Percentiles rank a stretch among this genome's conserved stretches.
Evolutionary conservation across 1,284 basidiomycete genomes (phyloP).

Genomic region (Rhodotorula sp.): DNA sequence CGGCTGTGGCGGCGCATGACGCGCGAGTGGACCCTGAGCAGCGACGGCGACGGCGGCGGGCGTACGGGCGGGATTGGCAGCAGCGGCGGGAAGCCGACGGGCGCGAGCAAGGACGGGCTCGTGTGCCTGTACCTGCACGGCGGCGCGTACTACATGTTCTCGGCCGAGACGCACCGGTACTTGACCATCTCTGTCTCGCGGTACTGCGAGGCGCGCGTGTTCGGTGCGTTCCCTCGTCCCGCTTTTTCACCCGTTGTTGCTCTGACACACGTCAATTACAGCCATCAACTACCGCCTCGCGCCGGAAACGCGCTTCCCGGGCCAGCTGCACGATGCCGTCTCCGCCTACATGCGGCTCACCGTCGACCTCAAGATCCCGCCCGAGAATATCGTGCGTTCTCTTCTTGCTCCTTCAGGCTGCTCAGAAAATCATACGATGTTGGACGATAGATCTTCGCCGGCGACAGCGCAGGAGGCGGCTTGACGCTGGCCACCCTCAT

Average conservation of each 20-base stretch:
- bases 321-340: conserved; percentile 88
- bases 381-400: conserved; percentile 72
- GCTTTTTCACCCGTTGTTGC: too few relatives aligned
- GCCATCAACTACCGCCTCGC: conserved; percentile 96
- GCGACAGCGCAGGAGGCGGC: conserved; percentile 89
- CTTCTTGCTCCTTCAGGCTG: too few relatives aligned
- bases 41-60: conserved; percentile 3
- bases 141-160: conserved; percentile 89
- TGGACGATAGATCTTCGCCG: conserved; percentile 46
- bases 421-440: too few relatives aligned
- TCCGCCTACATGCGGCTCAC: conserved; percentile 82
- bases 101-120: conserved; percentile 61
- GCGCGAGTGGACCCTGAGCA: conserved; percentile 62
- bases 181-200: conserved; percentile 91
- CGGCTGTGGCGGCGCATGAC: conserved; percentile 86
- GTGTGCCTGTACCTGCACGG: conserved; percentile 87
- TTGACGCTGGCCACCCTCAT: conserved; percentile 80
- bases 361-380: conserved; percentile 84
- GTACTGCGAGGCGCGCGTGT: conserved; percentile 87
- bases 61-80: background rate
- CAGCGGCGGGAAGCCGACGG: background rate
- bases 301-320: conserved; percentile 90
- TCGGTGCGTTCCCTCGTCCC: conserved; percentile 62
- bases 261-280: conserved; percentile 46
- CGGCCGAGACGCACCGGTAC: conserved; percentile 87